Percentiles rank a stretch among this genome's conserved stretches.
These are phyloP conservation scores for Alternaria infectoria DNA, from an alignment of 2,329 filamentous ascomycete genomes.

Conservation along the genomic window DNA sequence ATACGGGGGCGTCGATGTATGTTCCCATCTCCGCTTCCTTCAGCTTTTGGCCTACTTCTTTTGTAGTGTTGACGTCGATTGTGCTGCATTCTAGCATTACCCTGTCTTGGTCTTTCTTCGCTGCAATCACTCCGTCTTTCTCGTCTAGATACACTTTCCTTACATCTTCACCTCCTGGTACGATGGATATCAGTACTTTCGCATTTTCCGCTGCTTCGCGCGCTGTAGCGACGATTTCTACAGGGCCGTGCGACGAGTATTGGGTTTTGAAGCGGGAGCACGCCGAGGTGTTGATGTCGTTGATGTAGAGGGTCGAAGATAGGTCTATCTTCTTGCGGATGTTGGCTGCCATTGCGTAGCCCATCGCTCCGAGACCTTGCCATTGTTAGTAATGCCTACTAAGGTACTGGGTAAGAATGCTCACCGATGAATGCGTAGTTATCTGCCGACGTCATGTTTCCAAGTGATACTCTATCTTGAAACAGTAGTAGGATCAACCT, in stretches of 20 bases:
- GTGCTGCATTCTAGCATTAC: constrained; percentile 43
- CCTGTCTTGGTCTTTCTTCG: constrained; percentile 20
- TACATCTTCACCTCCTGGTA: constrained; percentile 35
- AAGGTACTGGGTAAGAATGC: neutral
- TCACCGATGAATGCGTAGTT: constrained; percentile 41
- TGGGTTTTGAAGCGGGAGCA: constrained; percentile 32
- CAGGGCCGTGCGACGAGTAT: constrained; percentile 25
- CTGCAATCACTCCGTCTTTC: constrained; percentile 31
- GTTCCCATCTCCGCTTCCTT: constrained; percentile 16
- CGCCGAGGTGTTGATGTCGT: constrained; percentile 35
- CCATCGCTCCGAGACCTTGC: constrained; percentile 44
- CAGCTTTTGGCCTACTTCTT: constrained; percentile 30
- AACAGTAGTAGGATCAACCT: neutral
- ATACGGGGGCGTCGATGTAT: constrained; percentile 43
- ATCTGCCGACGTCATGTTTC: constrained; percentile 35
- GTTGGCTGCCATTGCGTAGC: constrained; percentile 42
- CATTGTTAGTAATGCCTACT: neutral
- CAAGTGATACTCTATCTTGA: neutral
- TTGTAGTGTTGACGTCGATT: constrained; percentile 37
- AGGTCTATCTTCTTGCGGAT: constrained; percentile 34
- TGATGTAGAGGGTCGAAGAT: constrained; percentile 32
- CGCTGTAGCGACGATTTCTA: constrained; percentile 34
- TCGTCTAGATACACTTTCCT: constrained; percentile 39
- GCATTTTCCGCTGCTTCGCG: constrained; percentile 37
- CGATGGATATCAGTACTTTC: constrained; percentile 36